phyloP scores from a whole-genome alignment of 2,329 filamentous ascomycete species.

The Aspergillus pseudoglaucus region DNA sequence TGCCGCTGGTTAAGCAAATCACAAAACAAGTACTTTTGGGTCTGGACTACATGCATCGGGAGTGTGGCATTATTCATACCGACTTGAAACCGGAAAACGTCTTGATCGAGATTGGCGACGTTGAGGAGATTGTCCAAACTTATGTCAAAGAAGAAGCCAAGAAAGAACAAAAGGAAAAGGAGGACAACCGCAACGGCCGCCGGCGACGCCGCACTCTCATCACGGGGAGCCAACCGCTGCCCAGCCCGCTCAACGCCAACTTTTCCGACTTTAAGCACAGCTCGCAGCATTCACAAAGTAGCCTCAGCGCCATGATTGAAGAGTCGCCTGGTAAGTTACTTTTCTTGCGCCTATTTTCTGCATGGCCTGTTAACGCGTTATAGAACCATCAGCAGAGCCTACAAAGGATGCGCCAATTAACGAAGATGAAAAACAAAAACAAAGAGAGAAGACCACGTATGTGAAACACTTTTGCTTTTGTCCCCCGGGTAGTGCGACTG shows the following conservation, averaged over 20 bases:
- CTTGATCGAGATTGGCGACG: slow-evolving; percentile 95
- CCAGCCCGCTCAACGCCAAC: slow-evolving; percentile 85
- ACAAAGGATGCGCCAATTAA: slow-evolving; percentile 30
- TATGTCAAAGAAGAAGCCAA: slow-evolving; percentile 70
- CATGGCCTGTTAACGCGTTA: too few species aligned
- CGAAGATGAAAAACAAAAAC: slow-evolving; percentile 63
- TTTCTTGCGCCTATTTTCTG: slow-evolving; percentile 19
- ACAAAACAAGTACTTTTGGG: slow-evolving; percentile 95
- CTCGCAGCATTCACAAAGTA: slow-evolving; percentile 62
- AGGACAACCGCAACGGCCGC: slow-evolving; percentile 86
- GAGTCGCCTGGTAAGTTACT: slow-evolving; percentile 57
- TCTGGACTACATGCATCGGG: slow-evolving; percentile 90
- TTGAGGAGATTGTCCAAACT: slow-evolving; percentile 95
- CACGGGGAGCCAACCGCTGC: slow-evolving; percentile 91
- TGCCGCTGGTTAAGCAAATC: slow-evolving; percentile 95
- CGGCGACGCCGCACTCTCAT: slow-evolving; percentile 87
- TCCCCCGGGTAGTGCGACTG: background rate
- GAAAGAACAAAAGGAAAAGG: slow-evolving; percentile 73
- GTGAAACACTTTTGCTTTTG: slow-evolving; percentile 26
- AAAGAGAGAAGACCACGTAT: slow-evolving; percentile 90
- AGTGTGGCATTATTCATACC: slow-evolving; percentile 98
- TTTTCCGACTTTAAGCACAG: slow-evolving; percentile 67
- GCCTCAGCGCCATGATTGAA: slow-evolving; percentile 76
- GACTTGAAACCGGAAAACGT: slow-evolving; percentile 98
- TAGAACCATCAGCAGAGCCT: too few species aligned